These are phyloP conservation scores for Solanum infundibuliforme DNA, from an alignment of 257 asterid genomes.

Conservation along the genomic window DNA sequence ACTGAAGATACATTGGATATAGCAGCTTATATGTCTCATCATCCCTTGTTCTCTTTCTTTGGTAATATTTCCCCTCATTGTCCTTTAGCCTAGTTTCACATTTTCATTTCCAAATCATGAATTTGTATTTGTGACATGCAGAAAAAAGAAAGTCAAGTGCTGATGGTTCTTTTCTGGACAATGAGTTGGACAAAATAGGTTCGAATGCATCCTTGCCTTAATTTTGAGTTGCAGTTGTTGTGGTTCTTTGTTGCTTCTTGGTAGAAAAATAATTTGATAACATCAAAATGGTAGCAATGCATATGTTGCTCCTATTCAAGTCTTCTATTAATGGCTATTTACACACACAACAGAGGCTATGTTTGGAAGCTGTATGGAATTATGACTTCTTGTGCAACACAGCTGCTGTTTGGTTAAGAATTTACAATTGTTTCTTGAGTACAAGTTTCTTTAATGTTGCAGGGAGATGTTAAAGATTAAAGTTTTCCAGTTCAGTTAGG, in stretches of 20 bases:
- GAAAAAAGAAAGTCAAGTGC: constrained; percentile 3
- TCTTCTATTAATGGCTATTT: neutral
- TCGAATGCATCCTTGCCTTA: neutral
- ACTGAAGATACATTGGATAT: constrained; percentile 5
- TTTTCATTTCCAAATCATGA: neutral
- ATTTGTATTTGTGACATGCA: neutral
- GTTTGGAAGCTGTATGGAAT: neutral
- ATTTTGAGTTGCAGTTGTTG: neutral
- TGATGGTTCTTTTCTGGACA: neutral
- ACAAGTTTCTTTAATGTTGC: neutral
- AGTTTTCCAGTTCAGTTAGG: neutral
- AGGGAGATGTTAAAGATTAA: neutral
- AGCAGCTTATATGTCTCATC: constrained; percentile 5
- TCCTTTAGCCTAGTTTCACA: neutral
- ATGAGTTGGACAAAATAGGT: neutral
- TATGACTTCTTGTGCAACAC: neutral
- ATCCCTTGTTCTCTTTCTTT: constrained; percentile 6
- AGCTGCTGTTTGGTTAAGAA: neutral
- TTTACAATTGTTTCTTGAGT: neutral
- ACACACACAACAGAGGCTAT: neutral
- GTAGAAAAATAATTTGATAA: neutral
- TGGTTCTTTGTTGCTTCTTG: neutral
- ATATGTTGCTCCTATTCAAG: neutral
- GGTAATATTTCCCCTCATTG: neutral
- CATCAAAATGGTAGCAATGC: neutral